Conservation (phyloP, 1,284 basidiomycete genomes). For the Violaceomyces palustris region DNA sequence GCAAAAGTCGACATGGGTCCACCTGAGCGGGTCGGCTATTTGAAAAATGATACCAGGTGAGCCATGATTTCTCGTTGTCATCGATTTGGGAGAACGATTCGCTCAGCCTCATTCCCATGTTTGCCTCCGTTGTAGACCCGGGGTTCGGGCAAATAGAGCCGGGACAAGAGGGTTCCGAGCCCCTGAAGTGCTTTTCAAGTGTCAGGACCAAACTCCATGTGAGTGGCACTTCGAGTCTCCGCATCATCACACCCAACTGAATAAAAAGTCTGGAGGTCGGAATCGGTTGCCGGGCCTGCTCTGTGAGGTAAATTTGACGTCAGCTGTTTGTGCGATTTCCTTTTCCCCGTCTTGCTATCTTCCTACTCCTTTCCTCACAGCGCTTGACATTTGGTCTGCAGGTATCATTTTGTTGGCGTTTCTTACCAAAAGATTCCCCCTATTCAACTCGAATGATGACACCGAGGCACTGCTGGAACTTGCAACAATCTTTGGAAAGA, state of each 20-base stretch:
- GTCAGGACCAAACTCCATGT: slow-evolving; percentile 87
- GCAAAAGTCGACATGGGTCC: slow-evolving; percentile 34
- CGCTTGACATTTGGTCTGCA: slow-evolving; percentile 93
- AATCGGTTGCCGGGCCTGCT: too few species aligned
- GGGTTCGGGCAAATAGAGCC: slow-evolving; percentile 89
- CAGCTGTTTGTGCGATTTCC: too few species aligned
- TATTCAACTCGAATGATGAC: slow-evolving; percentile 93
- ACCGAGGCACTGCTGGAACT: slow-evolving; percentile 94
- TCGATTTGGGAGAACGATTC: background rate
- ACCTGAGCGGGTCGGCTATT: slow-evolving; percentile 45
- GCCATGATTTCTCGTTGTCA: background rate
- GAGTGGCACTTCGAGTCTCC: too few species aligned
- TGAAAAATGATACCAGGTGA: slow-evolving; percentile 33
- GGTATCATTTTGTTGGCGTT: slow-evolving; percentile 91
- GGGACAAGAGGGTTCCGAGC: slow-evolving; percentile 95
- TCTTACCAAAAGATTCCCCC: slow-evolving; percentile 83
- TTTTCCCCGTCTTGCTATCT: too few species aligned
- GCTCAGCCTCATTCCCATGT: background rate
- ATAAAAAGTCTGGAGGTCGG: too few species aligned
- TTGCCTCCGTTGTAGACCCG: slow-evolving; percentile 56
- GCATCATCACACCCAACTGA: too few species aligned
- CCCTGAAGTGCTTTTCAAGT: slow-evolving; percentile 93
- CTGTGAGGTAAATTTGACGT: too few species aligned
- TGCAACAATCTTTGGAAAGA: slow-evolving; percentile 76
- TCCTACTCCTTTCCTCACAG: slow-evolving; percentile 56